Evolutionary conservation across 108 stramenopile genomes (phyloP), one percentile per base, ranked within the genome.

Genomic region (Skeletonema menzelii): DNA sequence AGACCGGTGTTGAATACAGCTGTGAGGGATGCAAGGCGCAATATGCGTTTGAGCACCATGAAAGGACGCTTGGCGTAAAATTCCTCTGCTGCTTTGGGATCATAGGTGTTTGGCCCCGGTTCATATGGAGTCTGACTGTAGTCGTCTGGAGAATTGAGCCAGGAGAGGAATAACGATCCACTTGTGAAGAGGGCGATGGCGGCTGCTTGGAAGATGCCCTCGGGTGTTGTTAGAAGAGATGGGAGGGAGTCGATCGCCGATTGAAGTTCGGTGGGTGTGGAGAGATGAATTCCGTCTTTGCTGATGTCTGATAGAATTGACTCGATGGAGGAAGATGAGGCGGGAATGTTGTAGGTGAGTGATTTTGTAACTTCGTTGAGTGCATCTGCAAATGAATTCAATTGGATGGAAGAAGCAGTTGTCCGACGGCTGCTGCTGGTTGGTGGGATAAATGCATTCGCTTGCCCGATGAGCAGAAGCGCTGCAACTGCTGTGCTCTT

Each of bases 1-100:
- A 96, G 42, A n/a, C 87, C 86, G 1, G 80, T 63, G 40, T 80
- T 85, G 72, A 96, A 95, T 27, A 72, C 64, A 8, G 83, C 60
- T 2, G 91, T 88, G 24, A 89, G 63, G 5, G 72, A 63, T 2
- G 84, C 78, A 34, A 91, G 63, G 34, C 83, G 74, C 7, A 89
- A 27, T 4, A 91, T 35, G 1, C 91, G 83, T 59, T 91, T 85
- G 31, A 69, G 17, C 0, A 91, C 88, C 77, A 86, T 65, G 46
- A 76, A 34, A 2, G 87, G 88, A 17, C 89, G 79, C 17, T 53
- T 4, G 0, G 59, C n/a, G 64, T 92, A 92, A 77, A 90, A 92
- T 44, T 75, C 76, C 4, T 57, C 76, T 10, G 85, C 82, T 28
- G 27, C 55, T 22, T 0, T 46, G 17, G 91, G 91, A 73, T 70